Conservation (phyloP, 2,329 filamentous ascomycete genomes). For the Coleophoma cylindrospora region DNA sequence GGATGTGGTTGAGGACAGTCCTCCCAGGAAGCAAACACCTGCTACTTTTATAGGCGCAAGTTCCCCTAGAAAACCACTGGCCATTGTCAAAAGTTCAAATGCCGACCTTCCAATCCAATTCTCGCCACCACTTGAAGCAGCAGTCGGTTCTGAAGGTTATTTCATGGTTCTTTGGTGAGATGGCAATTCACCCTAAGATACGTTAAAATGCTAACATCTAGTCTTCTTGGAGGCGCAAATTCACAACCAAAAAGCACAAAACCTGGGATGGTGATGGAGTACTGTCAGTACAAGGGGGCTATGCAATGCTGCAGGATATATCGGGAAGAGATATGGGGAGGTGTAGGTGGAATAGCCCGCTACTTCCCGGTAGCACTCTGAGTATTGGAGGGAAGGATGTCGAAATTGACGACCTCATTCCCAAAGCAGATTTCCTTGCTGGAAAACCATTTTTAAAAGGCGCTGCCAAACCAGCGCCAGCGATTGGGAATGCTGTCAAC, state of each 20-base stretch:
- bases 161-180: slow-evolving; percentile 27
- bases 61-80: slow-evolving; percentile 24
- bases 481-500: slow-evolving; percentile 4
- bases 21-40: slow-evolving; percentile 5
- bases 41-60: slow-evolving; percentile 12
- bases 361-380: slow-evolving; percentile 55
- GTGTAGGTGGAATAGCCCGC: slow-evolving; percentile 45
- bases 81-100: slow-evolving; percentile 19
- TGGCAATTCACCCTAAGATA: not conserved
- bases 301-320: slow-evolving; percentile 55
- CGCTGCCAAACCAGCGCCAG: slow-evolving; percentile 8
- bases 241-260: slow-evolving; percentile 68
- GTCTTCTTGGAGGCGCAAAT: slow-evolving; percentile 50
- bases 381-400: slow-evolving; percentile 64
- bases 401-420: slow-evolving; percentile 59
- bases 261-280: slow-evolving; percentile 73
- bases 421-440: slow-evolving; percentile 52
- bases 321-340: slow-evolving; percentile 60
- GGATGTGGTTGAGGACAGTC: slow-evolving; percentile 18
- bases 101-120: no score
- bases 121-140: not conserved
- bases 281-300: slow-evolving; percentile 49
- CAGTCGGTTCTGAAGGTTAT: slow-evolving; percentile 19
- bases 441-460: slow-evolving; percentile 37
- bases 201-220: slow-evolving; percentile 4